These are phyloP conservation scores for Xylaria scruposa DNA, from an alignment of 495 filamentous ascomycete species.

Conservation along the genomic window DNA sequence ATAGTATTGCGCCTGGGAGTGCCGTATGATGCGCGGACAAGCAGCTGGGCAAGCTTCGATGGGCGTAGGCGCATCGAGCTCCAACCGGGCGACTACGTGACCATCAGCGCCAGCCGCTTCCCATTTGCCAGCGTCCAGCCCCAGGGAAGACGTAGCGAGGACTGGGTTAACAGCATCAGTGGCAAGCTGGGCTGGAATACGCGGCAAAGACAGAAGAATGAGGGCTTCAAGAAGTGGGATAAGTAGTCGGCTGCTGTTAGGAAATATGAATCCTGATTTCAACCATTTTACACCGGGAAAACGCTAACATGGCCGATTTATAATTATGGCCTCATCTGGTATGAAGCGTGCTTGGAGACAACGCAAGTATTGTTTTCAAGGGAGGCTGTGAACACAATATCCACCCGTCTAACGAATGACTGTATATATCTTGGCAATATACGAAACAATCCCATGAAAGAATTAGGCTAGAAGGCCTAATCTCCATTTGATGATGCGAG, in stretches of 20 bases:
- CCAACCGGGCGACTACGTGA: constrained; percentile 90
- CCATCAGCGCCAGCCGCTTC: constrained; percentile 88
- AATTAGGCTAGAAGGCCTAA: not conserved
- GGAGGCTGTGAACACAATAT: not conserved
- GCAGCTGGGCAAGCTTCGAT: constrained; percentile 96
- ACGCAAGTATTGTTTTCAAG: not conserved
- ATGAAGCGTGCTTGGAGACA: not conserved
- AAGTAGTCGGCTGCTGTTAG: constrained; percentile 30
- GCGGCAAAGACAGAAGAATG: constrained; percentile 73
- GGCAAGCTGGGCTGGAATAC: constrained; percentile 95
- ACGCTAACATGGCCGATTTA: not conserved
- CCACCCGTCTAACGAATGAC: not conserved
- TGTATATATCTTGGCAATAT: not conserved
- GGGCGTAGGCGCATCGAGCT: constrained; percentile 89
- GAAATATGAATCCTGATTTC: not conserved
- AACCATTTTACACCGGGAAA: not conserved
- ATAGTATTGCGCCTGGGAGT: constrained; percentile 91
- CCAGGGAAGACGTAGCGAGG: constrained; percentile 74
- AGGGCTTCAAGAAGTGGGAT: constrained; percentile 58
- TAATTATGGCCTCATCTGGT: not conserved
- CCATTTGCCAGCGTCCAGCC: constrained; percentile 91
- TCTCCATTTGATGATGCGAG: not conserved
- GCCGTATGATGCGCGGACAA: constrained; percentile 87
- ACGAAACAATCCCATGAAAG: not conserved
- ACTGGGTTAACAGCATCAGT: constrained; percentile 92